A percentile compares a stretch with the other conserved stretches of the same genome.
These are phyloP conservation scores for Aschersonia sp. DNA, from an alignment of 2,329 filamentous ascomycete species.

Conservation along the genomic window DNA sequence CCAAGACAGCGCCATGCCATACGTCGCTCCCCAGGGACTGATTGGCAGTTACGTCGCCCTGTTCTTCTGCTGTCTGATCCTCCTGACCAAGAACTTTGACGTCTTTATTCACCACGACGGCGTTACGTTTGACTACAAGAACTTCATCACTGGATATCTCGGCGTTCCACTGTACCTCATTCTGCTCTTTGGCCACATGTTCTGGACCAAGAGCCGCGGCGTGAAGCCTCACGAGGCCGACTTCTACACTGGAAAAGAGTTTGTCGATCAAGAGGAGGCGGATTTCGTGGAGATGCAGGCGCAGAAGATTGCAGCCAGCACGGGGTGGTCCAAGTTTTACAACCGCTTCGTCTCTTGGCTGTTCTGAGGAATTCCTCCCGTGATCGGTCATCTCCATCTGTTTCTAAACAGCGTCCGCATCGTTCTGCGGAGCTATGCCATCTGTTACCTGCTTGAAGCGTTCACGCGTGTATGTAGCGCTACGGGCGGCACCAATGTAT, in stretches of 20 bases:
- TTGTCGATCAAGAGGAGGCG: slow-evolving; percentile 59
- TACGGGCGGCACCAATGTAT: neutral
- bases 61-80: slow-evolving; percentile 56
- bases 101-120: slow-evolving; percentile 45
- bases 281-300: slow-evolving; percentile 41
- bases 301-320: slow-evolving; percentile 11
- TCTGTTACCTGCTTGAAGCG: neutral
- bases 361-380: slow-evolving; percentile 12
- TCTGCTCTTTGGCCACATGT: slow-evolving; percentile 56
- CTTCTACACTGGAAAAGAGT: slow-evolving; percentile 59
- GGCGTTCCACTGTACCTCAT: slow-evolving; percentile 63
- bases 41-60: slow-evolving; percentile 55
- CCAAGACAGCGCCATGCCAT: slow-evolving; percentile 40
- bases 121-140: slow-evolving; percentile 54
- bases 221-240: slow-evolving; percentile 47
- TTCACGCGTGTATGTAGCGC: neutral
- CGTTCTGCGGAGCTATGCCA: too few relatives aligned
- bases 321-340: slow-evolving; percentile 19
- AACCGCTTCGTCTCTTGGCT: slow-evolving; percentile 22
- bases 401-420: too few relatives aligned
- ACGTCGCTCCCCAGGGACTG: slow-evolving; percentile 57
- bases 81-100: slow-evolving; percentile 70
- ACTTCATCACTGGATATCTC: slow-evolving; percentile 64
- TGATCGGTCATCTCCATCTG: neutral
- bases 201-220: slow-evolving; percentile 35